These are phyloP conservation scores for Yarrowia sp. DNA, from an alignment of 805 yeast genomes.

Conservation along the genomic window DNA sequence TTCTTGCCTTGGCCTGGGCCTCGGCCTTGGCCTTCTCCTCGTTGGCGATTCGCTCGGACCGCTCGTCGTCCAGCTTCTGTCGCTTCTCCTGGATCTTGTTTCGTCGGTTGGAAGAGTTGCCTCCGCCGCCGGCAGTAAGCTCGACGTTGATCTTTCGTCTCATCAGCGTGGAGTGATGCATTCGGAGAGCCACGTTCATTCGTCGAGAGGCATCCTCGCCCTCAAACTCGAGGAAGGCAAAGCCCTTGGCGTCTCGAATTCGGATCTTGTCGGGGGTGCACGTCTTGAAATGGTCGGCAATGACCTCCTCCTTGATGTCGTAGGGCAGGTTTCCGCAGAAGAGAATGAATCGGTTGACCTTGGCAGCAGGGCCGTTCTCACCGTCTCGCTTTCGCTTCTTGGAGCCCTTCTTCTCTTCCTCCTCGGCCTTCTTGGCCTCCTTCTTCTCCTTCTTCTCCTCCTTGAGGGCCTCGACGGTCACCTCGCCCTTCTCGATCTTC, in stretches of 20 bases:
- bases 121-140: constrained; percentile 97
- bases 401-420: constrained; percentile 32
- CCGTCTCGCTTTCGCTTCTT: constrained; percentile 52
- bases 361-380: constrained; percentile 41
- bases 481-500: constrained; percentile 44
- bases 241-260: constrained; percentile 70
- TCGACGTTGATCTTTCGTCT: constrained; percentile 89
- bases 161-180: constrained; percentile 72
- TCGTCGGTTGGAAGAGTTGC: constrained; percentile 61
- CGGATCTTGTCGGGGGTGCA: constrained; percentile 70
- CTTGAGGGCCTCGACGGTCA: constrained; percentile 35
- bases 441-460: constrained; percentile 38
- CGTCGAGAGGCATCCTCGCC: constrained; percentile 66
- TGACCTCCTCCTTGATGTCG: constrained; percentile 58
- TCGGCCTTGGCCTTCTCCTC: constrained; percentile 38
- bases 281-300: constrained; percentile 69
- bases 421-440: constrained; percentile 36
- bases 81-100: constrained; percentile 78
- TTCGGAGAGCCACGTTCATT: constrained; percentile 79
- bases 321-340: constrained; percentile 91
- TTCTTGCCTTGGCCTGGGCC: constrained; percentile 24
- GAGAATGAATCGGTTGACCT: constrained; percentile 75
- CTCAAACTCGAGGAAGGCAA: constrained; percentile 85
- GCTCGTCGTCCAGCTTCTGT: constrained; percentile 66
- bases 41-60: constrained; percentile 57